Evolutionary conservation across 2,329 filamentous ascomycete species (phyloP), one percentile per base, ranked within the genome.

Genomic region (Ascochyta clinopodiicola): DNA sequence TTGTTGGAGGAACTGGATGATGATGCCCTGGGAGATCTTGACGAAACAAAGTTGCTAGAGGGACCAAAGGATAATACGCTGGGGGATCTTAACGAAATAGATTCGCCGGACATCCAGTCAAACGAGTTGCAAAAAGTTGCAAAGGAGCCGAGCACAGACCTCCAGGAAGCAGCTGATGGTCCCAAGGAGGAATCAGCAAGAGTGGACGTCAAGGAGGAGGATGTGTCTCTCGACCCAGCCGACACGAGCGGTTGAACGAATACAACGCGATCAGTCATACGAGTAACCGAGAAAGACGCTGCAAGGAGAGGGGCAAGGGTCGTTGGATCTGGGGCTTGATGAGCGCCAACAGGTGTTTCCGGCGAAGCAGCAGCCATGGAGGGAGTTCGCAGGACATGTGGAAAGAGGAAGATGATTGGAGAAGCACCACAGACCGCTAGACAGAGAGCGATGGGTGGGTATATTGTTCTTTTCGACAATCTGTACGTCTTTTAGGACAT

Each of bases 21-120:
- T n/a, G 56, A 60, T 6, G 55, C 58, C 15, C 55, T 65, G 32
- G 61, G 64, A 37, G 57, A 50, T 2, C 51, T 49, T 61, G 57
- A 63, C 15, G 60, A 44, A 17, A 35, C 9, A 2, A 17, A 17
- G 17, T 17, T 17, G 17, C 2, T 17, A 2, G 17, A 17, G 17
- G 17, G 17, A 17, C 17, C 2, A 2, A 17, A 17, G 1, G 17
- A 17, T n/a, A 56, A 60, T 6, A 54, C 58, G 15, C 55, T 65
- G 32, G 61, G 64, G 36, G 57, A 50, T 2, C 51, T 49, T 61
- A 57, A 63, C 15, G 60, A 44, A 17, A 35, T 2, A 17, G 17
- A 17, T 17, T 12, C 9, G 15, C 13, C 19, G 27, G 25, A 45
- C 25, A 17, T 9, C 6, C 22, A 44, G 29, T 6, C 34, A 8